Evolutionary conservation across 140 eudicot genomes (phyloP).

Genomic region (Anethum foeniculum): DNA sequence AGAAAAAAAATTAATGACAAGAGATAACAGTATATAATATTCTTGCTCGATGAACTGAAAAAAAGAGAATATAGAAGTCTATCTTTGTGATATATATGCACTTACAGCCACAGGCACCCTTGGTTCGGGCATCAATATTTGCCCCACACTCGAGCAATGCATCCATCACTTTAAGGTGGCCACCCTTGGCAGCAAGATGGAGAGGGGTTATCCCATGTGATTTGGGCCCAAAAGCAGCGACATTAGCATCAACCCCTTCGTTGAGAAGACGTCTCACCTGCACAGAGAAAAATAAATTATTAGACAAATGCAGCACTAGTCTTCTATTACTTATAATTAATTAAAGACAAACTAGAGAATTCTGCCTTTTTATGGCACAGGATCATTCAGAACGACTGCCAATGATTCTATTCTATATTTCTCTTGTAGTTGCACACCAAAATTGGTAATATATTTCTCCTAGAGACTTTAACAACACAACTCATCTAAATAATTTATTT

Average conservation of each 20-base stretch:
- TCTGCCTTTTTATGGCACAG: background rate
- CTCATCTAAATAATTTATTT: background rate
- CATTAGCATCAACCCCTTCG: slow-evolving; percentile 92
- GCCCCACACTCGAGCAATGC: slow-evolving; percentile 88
- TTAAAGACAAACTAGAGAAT: background rate
- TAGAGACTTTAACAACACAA: background rate
- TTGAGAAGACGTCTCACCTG: slow-evolving; percentile 85
- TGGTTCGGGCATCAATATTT: slow-evolving; percentile 92
- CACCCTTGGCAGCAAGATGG: slow-evolving; percentile 98
- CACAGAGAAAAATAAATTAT: slow-evolving; percentile 9
- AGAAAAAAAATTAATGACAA: background rate
- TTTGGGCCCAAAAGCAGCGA: slow-evolving; percentile 83
- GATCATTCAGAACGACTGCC: background rate
- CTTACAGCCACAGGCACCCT: slow-evolving; percentile 98
- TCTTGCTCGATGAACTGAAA: background rate
- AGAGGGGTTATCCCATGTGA: slow-evolving; percentile 94
- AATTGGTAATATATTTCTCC: background rate
- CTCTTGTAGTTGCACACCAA: background rate
- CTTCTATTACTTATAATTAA: background rate
- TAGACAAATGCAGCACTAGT: background rate
- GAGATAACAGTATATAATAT: background rate
- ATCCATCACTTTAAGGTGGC: slow-evolving; percentile 93
- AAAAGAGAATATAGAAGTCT: background rate
- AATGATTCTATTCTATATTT: background rate
- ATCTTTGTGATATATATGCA: slow-evolving; percentile 7